Evolutionary conservation across 2,329 filamentous ascomycete genomes (phyloP), one percentile per base, ranked within the genome.

Genomic region (Davidsoniella neocaledoniae): DNA sequence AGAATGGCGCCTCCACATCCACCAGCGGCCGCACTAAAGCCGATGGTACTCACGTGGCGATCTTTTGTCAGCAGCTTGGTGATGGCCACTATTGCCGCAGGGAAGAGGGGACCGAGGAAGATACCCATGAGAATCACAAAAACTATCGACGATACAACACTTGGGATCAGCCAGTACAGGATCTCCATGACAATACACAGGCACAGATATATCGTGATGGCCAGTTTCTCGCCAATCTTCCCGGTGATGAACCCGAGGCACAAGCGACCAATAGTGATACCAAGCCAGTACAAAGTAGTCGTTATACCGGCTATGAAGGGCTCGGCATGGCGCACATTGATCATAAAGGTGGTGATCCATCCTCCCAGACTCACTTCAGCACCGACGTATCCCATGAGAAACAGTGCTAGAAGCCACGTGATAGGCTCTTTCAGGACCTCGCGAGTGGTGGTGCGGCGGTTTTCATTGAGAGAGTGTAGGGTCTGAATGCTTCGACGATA

Each of bases 261-360:
- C 2, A 91, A 66, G 1, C 86, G 70, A 0, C 86, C 86, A 0
- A 86, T 62, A 0, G 85, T 88, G 55, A 93, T 71, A 0, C 86
- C 86, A 41, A 86, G 72, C 86, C 86, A 94, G 65, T 90, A 93
- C 0, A 84, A 80, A 0, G 84, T 90, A 0, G 79, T 80, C 0
- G 77, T 78, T 66, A 91, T 76, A 2, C 86, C 86, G 33, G 81
- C 79, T 2, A 78, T 71, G 58, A 91, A 90, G 0, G 77, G 67
- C 21, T 69, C 72, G 3, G 79, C 84, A 37, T 80, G 63, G 12
- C 87, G 75, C 21, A 87, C 79, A 17, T 74, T 69, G n/a, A 88
- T 77, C 84, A 94, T 93, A 61, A 94, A 93, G 0, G 80, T 81
- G 45, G 86, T 80, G 54, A 93, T 81, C 85, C 85, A 91, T 14